Percentiles rank a stretch among this genome's conserved stretches.
These are phyloP conservation scores for Phytophthora kernoviae DNA, from an alignment of 352 stramenopile genomes.

Conservation along the genomic window DNA sequence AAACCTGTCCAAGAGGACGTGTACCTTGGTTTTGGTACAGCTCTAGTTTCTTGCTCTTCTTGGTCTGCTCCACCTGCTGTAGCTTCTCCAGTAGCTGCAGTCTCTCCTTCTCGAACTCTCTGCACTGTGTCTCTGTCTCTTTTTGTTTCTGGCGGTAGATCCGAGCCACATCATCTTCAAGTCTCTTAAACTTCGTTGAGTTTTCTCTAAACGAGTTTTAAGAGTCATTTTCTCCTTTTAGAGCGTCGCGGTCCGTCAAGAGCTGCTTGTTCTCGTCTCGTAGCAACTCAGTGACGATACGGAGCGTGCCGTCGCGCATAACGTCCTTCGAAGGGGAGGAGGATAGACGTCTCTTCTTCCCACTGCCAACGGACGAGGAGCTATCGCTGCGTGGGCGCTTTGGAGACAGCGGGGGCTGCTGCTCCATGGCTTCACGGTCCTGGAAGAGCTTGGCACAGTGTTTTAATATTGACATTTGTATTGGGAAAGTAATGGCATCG, in stretches of 20 bases:
- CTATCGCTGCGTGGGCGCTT: not conserved
- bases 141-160: conserved; percentile 43
- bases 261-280: too few relatives aligned
- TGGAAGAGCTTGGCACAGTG: too few relatives aligned
- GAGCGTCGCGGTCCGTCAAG: conserved; percentile 10
- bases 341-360: too few relatives aligned
- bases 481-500: too few relatives aligned
- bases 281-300: too few relatives aligned
- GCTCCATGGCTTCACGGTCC: too few relatives aligned
- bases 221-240: conserved; percentile 27
- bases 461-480: too few relatives aligned
- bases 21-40: not conserved
- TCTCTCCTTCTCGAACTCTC: conserved; percentile 25
- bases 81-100: not conserved
- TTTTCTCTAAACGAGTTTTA: conserved; percentile 15
- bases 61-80: not conserved
- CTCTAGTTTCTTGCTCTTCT: not conserved
- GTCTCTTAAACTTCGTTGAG: conserved; percentile 30
- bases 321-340: too few relatives aligned
- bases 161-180: conserved; percentile 43
- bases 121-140: conserved; percentile 28
- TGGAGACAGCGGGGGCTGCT: too few relatives aligned
- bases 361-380: too few relatives aligned
- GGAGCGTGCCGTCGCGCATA: too few relatives aligned
- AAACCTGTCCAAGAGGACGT: not conserved